Base-by-base conservation (phyloP, 345 rosid species). In the Conringia planisiliqua region DNA sequence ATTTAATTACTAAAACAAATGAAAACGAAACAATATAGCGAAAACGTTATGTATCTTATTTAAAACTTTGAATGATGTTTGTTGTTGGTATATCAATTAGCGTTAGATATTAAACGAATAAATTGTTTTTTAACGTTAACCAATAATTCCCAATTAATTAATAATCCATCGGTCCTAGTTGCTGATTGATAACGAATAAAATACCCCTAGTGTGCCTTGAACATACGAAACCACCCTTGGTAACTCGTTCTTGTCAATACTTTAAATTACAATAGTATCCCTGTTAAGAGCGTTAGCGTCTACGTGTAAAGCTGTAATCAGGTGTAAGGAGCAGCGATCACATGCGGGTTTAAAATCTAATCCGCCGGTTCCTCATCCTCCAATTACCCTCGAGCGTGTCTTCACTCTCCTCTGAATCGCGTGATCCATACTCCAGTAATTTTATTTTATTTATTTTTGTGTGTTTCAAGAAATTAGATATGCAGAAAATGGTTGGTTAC, bases 251-350 rank as follows among this genome's bases (percentile, higher is more conserved):
- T 36, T 22, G 39, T 38, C 20, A 26, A 47, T 27, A 11, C 7
- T 3, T 0, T 0, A 16, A 44, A 26, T 7, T 17, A 72, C 69
- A 9, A 1, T 39, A 62, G 0, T 29, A 22, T 6, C 61, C 76
- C 22, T 27, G 0, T n/a, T 46, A 58, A 43, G 56, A 32, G 44
- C 2, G n/a, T 10, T 36, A 54, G 14, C 5, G 20, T 51, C 62
- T 40, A 62, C 70, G 78, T 66, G 72, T 66, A 74, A 74, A 74
- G 78, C 32, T 50, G 42, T 2, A 66, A 27, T 42, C 66, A 65
- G 48, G 59, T 55, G 71, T 43, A 73, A 44, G 57, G 40, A 56
- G 59, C 57, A 65, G 57, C 56, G 47, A 44, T 74, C 78, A 66
- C 67, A 66, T 66, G 66, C 48, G 33, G 6, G 29, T 13, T 24